These are phyloP conservation scores for Xerocomus minutiporus DNA, from an alignment of 1,284 basidiomycete genomes.

Conservation along the genomic window DNA sequence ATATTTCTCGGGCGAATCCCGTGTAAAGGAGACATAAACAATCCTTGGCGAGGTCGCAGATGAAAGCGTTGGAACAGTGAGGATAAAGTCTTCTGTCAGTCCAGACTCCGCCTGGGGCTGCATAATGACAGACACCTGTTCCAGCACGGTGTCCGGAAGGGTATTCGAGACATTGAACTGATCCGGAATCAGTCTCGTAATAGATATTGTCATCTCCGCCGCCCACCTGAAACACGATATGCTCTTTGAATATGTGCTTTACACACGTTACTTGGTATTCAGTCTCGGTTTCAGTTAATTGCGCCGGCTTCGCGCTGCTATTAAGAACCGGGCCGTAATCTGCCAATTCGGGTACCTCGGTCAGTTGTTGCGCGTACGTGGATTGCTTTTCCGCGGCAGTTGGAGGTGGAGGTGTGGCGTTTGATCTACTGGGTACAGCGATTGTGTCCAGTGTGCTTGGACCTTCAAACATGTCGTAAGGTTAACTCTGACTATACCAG, in stretches of 20 bases:
- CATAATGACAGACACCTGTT: slow-evolving; percentile 95
- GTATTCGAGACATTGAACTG: slow-evolving; percentile 98
- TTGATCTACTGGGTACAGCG: slow-evolving; percentile 62
- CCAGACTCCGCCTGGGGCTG: slow-evolving; percentile 71
- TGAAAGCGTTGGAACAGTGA: slow-evolving; percentile 72
- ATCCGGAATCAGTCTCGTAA: slow-evolving; percentile 6
- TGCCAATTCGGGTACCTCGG: slow-evolving; percentile 82
- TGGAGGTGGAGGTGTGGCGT: slow-evolving; percentile 61
- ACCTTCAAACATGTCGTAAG: slow-evolving; percentile 40
- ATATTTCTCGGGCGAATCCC: slow-evolving; percentile 74
- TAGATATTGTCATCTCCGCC: not conserved
- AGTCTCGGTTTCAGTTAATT: slow-evolving; percentile 95
- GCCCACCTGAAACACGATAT: slow-evolving; percentile 89
- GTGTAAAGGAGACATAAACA: slow-evolving; percentile 93
- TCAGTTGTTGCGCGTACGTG: slow-evolving; percentile 81
- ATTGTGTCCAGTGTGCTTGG: slow-evolving; percentile 82
- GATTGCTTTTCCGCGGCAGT: slow-evolving; percentile 82
- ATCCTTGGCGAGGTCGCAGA: slow-evolving; percentile 70
- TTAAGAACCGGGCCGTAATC: slow-evolving; percentile 85
- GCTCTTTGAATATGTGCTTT: slow-evolving; percentile 95
- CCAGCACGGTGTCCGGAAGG: slow-evolving; percentile 95
- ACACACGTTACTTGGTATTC: slow-evolving; percentile 97
- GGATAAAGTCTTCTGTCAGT: slow-evolving; percentile 93
- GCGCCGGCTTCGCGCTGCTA: slow-evolving; percentile 76
- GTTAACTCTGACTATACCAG: not conserved